A percentile compares a stretch with the other conserved stretches of the same genome.
Conservation (phyloP, 1,284 basidiomycete species). For the Irpex lacteus region DNA sequence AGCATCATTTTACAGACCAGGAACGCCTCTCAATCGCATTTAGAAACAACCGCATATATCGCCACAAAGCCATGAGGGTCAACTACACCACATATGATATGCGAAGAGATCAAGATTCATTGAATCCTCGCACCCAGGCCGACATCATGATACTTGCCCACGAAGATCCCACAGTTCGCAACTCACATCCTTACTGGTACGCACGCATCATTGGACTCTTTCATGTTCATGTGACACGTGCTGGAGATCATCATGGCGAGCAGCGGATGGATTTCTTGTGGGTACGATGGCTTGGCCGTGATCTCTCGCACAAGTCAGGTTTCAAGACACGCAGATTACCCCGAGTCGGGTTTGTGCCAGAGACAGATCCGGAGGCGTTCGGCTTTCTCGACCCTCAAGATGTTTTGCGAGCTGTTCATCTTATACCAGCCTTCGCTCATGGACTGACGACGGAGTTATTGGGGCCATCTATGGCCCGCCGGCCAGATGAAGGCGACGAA, state of each 20-base stretch:
- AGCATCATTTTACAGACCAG: slow-evolving; percentile 15
- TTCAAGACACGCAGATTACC: slow-evolving; percentile 9
- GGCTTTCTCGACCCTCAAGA: slow-evolving; percentile 24
- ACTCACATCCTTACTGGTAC: slow-evolving; percentile 27
- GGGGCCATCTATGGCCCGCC: background rate
- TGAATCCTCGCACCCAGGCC: slow-evolving; percentile 32
- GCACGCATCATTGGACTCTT: slow-evolving; percentile 31
- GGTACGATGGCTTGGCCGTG: slow-evolving; percentile 25
- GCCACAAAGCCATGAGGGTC: slow-evolving; percentile 28
- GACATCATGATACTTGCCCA: slow-evolving; percentile 35
- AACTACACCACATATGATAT: slow-evolving; percentile 47
- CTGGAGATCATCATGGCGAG: background rate
- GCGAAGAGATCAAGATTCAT: slow-evolving; percentile 32
- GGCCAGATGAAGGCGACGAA: background rate
- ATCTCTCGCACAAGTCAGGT: slow-evolving; percentile 7
- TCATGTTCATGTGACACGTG: slow-evolving; percentile 21
- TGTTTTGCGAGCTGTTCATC: slow-evolving; percentile 22
- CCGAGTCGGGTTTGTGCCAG: slow-evolving; percentile 11
- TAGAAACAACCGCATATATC: slow-evolving; percentile 27
- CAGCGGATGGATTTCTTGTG: slow-evolving; percentile 24
- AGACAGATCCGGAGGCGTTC: slow-evolving; percentile 11
- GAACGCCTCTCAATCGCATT: slow-evolving; percentile 22
- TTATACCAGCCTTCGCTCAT: slow-evolving; percentile 23
- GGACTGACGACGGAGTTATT: slow-evolving; percentile 12
- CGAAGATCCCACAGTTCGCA: slow-evolving; percentile 18